These are phyloP conservation scores for Backusella psychrophila DNA, from an alignment of 192 early-diverging fungal genomes.

Conservation along the genomic window DNA sequence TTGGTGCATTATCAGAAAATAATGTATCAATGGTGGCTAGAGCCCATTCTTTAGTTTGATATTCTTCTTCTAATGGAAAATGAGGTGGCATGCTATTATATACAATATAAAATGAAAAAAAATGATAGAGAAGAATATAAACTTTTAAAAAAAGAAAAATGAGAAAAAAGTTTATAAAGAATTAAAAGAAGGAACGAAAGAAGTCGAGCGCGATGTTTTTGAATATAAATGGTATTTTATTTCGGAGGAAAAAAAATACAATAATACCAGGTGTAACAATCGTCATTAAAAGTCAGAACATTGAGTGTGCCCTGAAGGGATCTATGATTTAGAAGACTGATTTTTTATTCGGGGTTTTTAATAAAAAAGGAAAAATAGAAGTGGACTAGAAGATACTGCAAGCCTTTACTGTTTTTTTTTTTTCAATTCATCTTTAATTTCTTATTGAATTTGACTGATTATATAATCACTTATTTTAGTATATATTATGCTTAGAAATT, in stretches of 20 bases:
- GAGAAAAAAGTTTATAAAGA: neutral
- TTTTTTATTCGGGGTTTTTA: neutral
- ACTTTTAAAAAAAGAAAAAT: neutral
- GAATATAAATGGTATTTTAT: slow-evolving; percentile 6
- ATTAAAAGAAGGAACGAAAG: neutral
- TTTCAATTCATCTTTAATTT: neutral
- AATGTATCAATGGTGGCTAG: slow-evolving; percentile 5
- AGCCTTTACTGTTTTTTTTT: neutral
- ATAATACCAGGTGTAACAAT: neutral
- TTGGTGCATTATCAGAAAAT: slow-evolving; percentile 15
- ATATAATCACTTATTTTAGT: too few relatives aligned
- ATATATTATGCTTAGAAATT: too few relatives aligned
- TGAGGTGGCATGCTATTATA: slow-evolving; percentile 9
- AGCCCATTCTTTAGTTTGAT: slow-evolving; percentile 19
- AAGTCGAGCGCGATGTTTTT: neutral
- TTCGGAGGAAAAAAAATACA: neutral
- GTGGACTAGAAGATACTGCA: neutral
- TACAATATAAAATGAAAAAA: neutral
- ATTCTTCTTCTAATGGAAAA: slow-evolving; percentile 5
- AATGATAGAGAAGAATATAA: neutral
- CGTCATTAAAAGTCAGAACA: neutral
- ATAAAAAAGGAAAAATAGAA: neutral
- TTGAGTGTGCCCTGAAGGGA: neutral
- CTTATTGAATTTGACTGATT: too few relatives aligned
- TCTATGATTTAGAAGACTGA: neutral